A percentile compares a stretch with the other conserved stretches of the same genome.
Conservation (phyloP, 2,329 filamentous ascomycete genomes). For the Lizonia empirigonia region DNA sequence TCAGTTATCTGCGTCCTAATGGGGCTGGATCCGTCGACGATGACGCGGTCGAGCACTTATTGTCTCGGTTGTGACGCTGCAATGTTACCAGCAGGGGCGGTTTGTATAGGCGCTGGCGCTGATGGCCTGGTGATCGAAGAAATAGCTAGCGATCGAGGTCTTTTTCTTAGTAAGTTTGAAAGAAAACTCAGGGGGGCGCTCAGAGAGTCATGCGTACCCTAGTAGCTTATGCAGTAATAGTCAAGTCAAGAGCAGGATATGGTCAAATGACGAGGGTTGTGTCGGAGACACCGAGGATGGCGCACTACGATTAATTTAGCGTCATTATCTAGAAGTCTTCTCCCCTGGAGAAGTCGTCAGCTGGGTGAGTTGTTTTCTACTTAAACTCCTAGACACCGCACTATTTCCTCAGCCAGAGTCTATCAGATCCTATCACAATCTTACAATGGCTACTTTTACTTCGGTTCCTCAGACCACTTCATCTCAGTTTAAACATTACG, state of each 20-base stretch:
- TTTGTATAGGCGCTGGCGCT: conserved; percentile 7
- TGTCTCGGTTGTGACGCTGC: conserved; percentile 5
- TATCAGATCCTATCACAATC: conserved; percentile 4
- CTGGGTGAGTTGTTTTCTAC: conserved; percentile 1
- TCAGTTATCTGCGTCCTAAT: conserved; percentile 3
- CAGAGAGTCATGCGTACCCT: conserved; percentile 1
- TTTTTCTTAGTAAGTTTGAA: background rate
- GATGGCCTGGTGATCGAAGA: background rate
- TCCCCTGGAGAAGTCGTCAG: conserved; percentile 3
- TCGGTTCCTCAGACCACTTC: background rate
- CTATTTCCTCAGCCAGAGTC: background rate
- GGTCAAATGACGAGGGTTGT: background rate
- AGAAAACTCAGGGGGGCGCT: background rate
- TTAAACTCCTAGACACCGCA: background rate
- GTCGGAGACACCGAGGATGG: background rate
- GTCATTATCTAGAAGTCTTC: background rate
- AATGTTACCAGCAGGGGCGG: background rate
- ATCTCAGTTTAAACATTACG: background rate
- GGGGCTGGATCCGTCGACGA: background rate
- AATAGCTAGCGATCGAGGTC: background rate
- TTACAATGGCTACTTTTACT: background rate
- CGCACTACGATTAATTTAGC: conserved; percentile 3
- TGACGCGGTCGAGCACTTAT: background rate
- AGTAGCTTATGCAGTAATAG: background rate
- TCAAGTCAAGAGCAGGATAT: background rate